Percentiles rank a stretch among this genome's conserved stretches.
These are phyloP conservation scores for Pestalotiopsis sp. DNA, from an alignment of 2,329 filamentous ascomycete genomes.

Conservation along the genomic window DNA sequence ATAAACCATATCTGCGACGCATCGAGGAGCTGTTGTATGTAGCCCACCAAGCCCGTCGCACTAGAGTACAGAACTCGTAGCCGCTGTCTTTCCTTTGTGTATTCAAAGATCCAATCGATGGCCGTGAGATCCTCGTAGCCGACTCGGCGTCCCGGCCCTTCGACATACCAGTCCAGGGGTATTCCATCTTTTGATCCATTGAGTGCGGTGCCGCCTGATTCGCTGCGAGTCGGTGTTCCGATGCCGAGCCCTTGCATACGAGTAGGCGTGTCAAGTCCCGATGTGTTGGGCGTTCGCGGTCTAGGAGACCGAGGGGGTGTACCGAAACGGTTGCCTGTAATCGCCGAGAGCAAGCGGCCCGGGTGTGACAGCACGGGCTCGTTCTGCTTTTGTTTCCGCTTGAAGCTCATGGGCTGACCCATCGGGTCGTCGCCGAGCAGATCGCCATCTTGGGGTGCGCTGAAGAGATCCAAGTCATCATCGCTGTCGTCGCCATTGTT, in stretches of 20 bases:
- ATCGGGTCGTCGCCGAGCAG: constrained; percentile 61
- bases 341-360: constrained; percentile 49
- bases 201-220: constrained; percentile 11
- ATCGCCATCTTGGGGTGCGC: constrained; percentile 23
- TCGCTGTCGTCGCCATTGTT: constrained; percentile 29
- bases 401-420: constrained; percentile 65
- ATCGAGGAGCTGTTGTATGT: constrained; percentile 75
- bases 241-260: constrained; percentile 24
- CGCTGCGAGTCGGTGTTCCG: constrained; percentile 17
- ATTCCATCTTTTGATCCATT: constrained; percentile 46
- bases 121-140: constrained; percentile 96
- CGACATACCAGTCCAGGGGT: constrained; percentile 80
- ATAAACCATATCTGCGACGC: constrained; percentile 91
- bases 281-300: constrained; percentile 21
- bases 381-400: constrained; percentile 61
- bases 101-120: constrained; percentile 99
- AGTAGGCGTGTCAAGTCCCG: constrained; percentile 27
- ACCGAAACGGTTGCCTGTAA: constrained; percentile 42
- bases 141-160: constrained; percentile 85
- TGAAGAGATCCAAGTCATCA: constrained; percentile 22
- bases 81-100: constrained; percentile 91
- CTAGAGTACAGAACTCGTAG: constrained; percentile 74
- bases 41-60: constrained; percentile 71
- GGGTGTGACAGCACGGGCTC: constrained; percentile 48
- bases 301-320: constrained; percentile 12